These are phyloP conservation scores for Odonthalia washingtoniensis DNA, from an alignment of 31 red algal genomes.

Conservation along the genomic window DNA sequence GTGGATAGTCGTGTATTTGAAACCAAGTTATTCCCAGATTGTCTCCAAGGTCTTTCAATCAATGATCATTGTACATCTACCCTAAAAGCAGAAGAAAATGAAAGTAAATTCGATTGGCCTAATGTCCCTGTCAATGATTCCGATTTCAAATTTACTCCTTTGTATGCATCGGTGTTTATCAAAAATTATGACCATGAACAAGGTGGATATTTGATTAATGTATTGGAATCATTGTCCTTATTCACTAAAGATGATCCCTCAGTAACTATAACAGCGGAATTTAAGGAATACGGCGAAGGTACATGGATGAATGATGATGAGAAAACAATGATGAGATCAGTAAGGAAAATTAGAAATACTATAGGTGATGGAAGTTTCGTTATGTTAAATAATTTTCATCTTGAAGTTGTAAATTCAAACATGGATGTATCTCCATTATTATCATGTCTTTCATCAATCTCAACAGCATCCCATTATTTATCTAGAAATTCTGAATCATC, in stretches of 20 bases:
- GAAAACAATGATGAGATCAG: not conserved
- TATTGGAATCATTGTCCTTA: not conserved
- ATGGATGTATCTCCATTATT: slow-evolving; percentile 30
- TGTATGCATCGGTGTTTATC: slow-evolving; percentile 16
- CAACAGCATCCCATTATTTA: slow-evolving; percentile 24
- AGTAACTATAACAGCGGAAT: not conserved
- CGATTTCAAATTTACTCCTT: not conserved
- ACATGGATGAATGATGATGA: not conserved
- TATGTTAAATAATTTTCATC: slow-evolving; percentile 55
- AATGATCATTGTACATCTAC: not conserved
- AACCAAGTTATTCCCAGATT: slow-evolving; percentile 48
- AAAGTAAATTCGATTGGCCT: slow-evolving; percentile 15
- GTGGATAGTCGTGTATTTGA: slow-evolving; percentile 69
- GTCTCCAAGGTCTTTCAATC: slow-evolving; percentile 10
- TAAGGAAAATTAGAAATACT: not conserved
- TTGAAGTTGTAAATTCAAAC: slow-evolving; percentile 20
- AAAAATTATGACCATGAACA: slow-evolving; percentile 1
- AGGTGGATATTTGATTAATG: not conserved
- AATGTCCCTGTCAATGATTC: not conserved
- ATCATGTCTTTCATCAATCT: slow-evolving; percentile 55
- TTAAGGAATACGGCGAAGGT: not conserved
- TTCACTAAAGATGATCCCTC: slow-evolving; percentile 53
- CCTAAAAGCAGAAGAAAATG: slow-evolving; percentile 4
- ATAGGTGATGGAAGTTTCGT: slow-evolving; percentile 13
- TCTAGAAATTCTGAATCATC: not conserved